Evolutionary conservation across 306 rosid genomes (phyloP), one percentile per base, ranked within the genome.

Genomic region (Dalbergia cultrata): DNA sequence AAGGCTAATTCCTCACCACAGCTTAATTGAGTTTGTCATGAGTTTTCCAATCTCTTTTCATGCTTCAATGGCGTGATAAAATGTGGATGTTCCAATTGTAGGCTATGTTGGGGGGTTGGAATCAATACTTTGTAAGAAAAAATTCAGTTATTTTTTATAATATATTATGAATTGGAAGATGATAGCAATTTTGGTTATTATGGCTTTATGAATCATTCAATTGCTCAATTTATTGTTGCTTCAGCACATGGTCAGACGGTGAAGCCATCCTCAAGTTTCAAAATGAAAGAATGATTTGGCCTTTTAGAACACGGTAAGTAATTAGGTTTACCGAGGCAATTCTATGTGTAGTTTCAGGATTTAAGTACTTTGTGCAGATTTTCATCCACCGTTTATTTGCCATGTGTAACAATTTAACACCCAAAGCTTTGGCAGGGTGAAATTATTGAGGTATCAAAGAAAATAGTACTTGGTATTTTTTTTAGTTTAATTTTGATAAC

Each of bases 81-180:
- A 83, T 82, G 76, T 79, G 50, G 77, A 81, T 77, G 81, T 80
- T 80, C 58, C 74, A 43, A 71, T 52, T 77, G 67, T 83, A 79
- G 82, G 93, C 84, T 81, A 79, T 86, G 86, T 61, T 79, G 77
- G 85, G 75, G 88, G 88, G 85, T 21, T 62, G 87, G 87, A 82
- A 68, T 81, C 81, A 65, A 85, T 87, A 72, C 81, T 82, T 80
- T 78, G 88, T 86, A 82, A 64, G 81, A 81, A 79, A 75, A 73
- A 7, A 3, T 39, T 59, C 64, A 0, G 17, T 83, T 76, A 39
- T 77, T 72, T 69, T 74, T 78, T 81, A 80, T 74, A 70, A 70
- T 75, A 66, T n/a, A 47, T 72, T 75, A 73, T 61, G 50, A 81
- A 79, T 72, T 80, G 76, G 33, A 76, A 72, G 78, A 76, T 76